These are phyloP conservation scores for Fusarium fujikuroi DNA, from an alignment of 2,329 filamentous ascomycete genomes.

Conservation along the genomic window DNA sequence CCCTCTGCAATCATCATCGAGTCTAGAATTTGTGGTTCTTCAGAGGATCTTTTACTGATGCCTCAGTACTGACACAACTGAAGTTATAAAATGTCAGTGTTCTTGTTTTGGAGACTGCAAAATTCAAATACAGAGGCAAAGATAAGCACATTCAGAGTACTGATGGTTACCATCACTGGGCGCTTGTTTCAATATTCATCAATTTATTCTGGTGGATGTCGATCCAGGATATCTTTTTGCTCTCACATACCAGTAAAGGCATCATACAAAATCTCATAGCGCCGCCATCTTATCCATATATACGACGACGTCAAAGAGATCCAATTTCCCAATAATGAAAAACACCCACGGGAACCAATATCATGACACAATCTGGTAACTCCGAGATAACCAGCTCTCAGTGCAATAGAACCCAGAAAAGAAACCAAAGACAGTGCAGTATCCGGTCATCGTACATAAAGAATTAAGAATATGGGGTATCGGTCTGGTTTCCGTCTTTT, in stretches of 20 bases:
- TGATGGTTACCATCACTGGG: neutral
- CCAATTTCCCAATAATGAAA: constrained; percentile 8
- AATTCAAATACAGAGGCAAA: neutral
- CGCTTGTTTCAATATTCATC: neutral
- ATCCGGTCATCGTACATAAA: constrained; percentile 30
- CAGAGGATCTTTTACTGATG: neutral
- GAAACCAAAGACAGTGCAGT: neutral
- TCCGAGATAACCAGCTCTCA: constrained; percentile 38
- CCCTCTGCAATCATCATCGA: constrained; percentile 17
- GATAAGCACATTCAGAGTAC: neutral
- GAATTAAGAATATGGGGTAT: constrained; percentile 31
- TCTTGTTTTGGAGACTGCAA: neutral
- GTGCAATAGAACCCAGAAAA: neutral
- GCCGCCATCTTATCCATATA: constrained; percentile 14
- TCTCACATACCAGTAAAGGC: neutral
- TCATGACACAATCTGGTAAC: constrained; percentile 19
- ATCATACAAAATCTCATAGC: constrained; percentile 8
- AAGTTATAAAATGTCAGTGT: too few relatives aligned
- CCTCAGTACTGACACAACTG: neutral
- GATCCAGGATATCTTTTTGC: constrained; percentile 11
- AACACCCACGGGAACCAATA: constrained; percentile 9
- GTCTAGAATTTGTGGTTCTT: neutral
- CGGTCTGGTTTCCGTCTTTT: constrained; percentile 27
- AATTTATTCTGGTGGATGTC: constrained; percentile 11
- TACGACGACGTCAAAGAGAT: neutral